Evolutionary conservation across 805 yeast genomes (phyloP).

Genomic region (Limtongozyma cylindracea): DNA sequence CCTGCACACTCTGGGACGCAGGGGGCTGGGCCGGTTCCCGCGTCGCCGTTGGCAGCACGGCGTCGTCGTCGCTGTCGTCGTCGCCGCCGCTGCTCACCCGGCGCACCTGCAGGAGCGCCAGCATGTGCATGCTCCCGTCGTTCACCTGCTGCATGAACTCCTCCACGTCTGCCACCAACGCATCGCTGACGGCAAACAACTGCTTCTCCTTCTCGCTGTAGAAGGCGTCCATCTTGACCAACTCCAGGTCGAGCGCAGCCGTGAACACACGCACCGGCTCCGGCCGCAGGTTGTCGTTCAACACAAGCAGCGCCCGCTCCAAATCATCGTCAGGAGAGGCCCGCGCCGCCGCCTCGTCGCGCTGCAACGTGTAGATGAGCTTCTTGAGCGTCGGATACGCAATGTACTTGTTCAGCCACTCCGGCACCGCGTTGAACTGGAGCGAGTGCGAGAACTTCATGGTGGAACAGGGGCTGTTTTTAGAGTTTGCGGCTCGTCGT

Average conservation of each 20-base stretch:
- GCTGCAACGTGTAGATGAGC: slow-evolving; percentile 25
- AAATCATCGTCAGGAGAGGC: not conserved
- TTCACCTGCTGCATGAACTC: slow-evolving; percentile 5
- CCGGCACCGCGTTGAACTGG: slow-evolving; percentile 26
- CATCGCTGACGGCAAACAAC: slow-evolving; percentile 17
- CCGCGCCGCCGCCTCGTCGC: slow-evolving; percentile 6
- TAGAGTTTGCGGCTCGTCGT: too few relatives aligned
- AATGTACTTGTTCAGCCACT: slow-evolving; percentile 20
- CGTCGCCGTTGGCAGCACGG: slow-evolving; percentile 8
- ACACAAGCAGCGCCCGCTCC: not conserved
- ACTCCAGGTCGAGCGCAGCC: slow-evolving; percentile 18
- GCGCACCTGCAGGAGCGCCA: not conserved
- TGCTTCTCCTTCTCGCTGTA: slow-evolving; percentile 19
- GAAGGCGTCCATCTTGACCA: slow-evolving; percentile 24
- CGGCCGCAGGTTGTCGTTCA: not conserved
- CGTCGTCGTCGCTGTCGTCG: slow-evolving; percentile 8
- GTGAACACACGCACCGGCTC: slow-evolving; percentile 15
- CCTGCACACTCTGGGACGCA: too few relatives aligned
- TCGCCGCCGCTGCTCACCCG: not conserved
- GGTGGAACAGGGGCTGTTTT: not conserved
- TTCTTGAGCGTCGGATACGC: slow-evolving; percentile 26
- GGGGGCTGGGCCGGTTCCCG: too few relatives aligned
- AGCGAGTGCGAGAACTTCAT: slow-evolving; percentile 26
- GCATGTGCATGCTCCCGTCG: not conserved
- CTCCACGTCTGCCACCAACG: slow-evolving; percentile 20